Evolutionary conservation across 805 yeast species (phyloP), one percentile per base, ranked within the genome.

Genomic region (Wickerhamia fluorescens): DNA sequence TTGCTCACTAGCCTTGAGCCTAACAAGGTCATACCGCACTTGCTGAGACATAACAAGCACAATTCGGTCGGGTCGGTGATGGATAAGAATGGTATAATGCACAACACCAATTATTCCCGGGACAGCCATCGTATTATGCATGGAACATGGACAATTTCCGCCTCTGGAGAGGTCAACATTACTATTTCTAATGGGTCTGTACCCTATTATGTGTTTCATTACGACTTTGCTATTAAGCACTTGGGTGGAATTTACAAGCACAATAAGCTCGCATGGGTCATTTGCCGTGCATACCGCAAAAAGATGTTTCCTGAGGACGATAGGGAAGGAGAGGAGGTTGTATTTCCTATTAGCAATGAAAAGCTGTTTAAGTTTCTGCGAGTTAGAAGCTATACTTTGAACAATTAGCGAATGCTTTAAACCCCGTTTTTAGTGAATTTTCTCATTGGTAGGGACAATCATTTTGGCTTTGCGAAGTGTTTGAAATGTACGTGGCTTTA

Each of bases 1-100:
- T 66, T 83, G 16, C 66, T 85, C 16, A 73, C 94, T 0, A 70
- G 80, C 3, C 65, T 74, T 31, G 89, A 83, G 43, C 97, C 97
- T 0, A 49, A 53, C 2, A 51, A 58, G 24, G 77, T 87, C 2
- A 78, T 88, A 2, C 79, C 79, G 3, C 58, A 58, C 29, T 65
- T 82, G 29, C 62, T 51, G 61, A 46, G 38, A 27, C 28, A 34
- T 17, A 50, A 47, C 36, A 26, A 35, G 10, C 40, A 40, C 16
- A 35, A 36, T 25, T 41, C 47, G 16, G 29, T 49, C 10, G 35
- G 29, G 35, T 47, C 33, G 41, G 44, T 36, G 57, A 33, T 34
- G 4, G 36, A 33, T 29, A 34, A 28, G 17, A 7, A 8, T 10
- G 20, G 20, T 10, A 18, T 8, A 8, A 18, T 18, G 7, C 20